Evolutionary conservation across 495 filamentous ascomycete species (phyloP).

Genomic region (Corynascus novoguineensis): DNA sequence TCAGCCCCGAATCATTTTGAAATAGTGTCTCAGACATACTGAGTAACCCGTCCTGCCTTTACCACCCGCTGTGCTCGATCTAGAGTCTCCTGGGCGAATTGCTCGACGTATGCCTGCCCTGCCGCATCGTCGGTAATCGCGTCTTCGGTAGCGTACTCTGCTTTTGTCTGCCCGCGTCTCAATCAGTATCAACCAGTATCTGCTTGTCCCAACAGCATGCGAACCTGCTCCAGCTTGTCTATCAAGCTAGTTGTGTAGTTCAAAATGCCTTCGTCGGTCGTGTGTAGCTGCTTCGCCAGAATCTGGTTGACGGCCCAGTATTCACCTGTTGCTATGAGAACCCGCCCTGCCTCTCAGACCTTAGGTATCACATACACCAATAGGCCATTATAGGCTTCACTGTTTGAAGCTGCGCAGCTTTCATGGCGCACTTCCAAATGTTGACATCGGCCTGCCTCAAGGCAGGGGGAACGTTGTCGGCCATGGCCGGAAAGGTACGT

Average conservation of each 20-base stretch:
- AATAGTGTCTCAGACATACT: conserved; percentile 42
- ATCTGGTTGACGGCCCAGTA: conserved; percentile 93
- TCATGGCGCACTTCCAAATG: conserved; percentile 61
- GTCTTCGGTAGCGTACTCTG: conserved; percentile 45
- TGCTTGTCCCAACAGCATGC: conserved; percentile 1
- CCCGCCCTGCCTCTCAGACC: not conserved
- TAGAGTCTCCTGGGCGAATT: conserved; percentile 87
- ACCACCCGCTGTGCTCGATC: conserved; percentile 75
- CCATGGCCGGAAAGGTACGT: conserved; percentile 60
- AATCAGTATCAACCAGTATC: not conserved
- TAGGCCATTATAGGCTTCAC: conserved; percentile 84
- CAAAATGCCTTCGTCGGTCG: conserved; percentile 64
- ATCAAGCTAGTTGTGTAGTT: conserved; percentile 76
- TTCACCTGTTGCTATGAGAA: conserved; percentile 55
- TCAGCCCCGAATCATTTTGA: conserved; percentile 5
- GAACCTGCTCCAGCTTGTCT: conserved; percentile 84
- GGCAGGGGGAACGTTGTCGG: conserved; percentile 64
- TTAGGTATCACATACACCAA: conserved; percentile 65
- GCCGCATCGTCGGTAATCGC: conserved; percentile 77
- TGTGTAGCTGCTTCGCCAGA: conserved; percentile 71
- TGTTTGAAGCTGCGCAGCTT: conserved; percentile 78
- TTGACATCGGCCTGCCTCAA: conserved; percentile 72
- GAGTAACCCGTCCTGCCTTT: conserved; percentile 76
- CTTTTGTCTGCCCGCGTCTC: conserved; percentile 53
- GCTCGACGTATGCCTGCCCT: conserved; percentile 85